phyloP scores from a whole-genome alignment of 257 asterid genomes.

The Nicotiana otophora region DNA sequence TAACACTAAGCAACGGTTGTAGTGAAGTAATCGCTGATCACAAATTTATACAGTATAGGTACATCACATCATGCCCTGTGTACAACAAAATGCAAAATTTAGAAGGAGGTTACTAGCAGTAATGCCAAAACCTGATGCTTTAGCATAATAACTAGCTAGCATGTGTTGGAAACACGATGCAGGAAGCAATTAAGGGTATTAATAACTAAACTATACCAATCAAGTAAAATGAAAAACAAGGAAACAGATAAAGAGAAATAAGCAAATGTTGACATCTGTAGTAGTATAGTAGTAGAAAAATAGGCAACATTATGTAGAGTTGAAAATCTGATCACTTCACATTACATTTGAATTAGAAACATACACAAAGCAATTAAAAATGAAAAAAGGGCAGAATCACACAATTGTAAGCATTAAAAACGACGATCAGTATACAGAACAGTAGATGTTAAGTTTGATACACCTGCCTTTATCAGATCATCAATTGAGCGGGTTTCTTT shows the following conservation, averaged over 20 bases:
- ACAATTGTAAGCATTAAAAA: neutral
- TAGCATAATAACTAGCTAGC: neutral
- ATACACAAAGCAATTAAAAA: neutral
- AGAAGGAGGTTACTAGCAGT: neutral
- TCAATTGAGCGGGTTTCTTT: constrained; percentile 78
- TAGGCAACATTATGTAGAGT: neutral
- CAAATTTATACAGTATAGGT: neutral
- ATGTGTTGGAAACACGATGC: neutral
- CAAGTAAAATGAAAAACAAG: neutral
- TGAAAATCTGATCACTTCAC: neutral
- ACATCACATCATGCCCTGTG: neutral
- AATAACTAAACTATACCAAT: neutral
- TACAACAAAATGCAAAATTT: neutral
- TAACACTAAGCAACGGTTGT: neutral
- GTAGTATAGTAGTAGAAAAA: neutral
- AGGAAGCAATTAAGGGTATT: neutral
- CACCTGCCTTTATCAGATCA: constrained; percentile 93
- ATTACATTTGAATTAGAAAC: neutral
- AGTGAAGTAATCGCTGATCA: neutral
- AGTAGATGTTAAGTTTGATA: constrained; percentile 18
- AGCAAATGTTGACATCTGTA: neutral
- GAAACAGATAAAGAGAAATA: neutral
- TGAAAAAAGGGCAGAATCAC: neutral
- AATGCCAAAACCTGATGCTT: neutral
- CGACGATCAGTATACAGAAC: neutral